Evolutionary conservation across 495 filamentous ascomycete species (phyloP), one percentile per base, ranked within the genome.

Genomic region (Entonaema liquescens): DNA sequence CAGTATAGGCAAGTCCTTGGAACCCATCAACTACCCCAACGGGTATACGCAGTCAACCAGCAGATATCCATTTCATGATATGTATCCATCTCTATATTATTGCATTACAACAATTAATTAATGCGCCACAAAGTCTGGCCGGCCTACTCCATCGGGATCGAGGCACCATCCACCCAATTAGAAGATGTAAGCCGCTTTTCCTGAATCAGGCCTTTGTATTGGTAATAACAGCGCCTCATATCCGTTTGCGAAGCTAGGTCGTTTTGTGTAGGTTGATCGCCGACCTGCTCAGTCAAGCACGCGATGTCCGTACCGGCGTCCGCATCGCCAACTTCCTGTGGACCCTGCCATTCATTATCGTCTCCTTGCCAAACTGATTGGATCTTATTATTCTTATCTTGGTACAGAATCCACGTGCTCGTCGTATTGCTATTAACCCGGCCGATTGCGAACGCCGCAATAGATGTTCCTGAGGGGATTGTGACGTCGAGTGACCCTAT

Each of bases 141-240:
- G 13, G 3, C 25, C 35, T 47, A 71, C 58, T 66, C 50, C 33
- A 62, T 62, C 8, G 62, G 62, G 23, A 71, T 66, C 25, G 49
- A 49, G 25, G 54, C 57, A 19, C 68, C 62, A 8, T 71, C 62
- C 28, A 62, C 31, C 68, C 68, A 71, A 5, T 23, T 65, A 19
- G 57, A 42, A 21, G 58, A 35, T n/a, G 62, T 53, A 15, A 67
- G 25, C 29, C 68, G 62, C 58, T 71, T 71, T 52, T 69, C 61
- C 28, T 19, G 50, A 26, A 73, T 68, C 21, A 21, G 17, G 47
- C 70, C 65, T 19, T 63, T 42, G 7, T 52, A 57, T 31, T 73
- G 70, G 56, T 69, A 73, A 33, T 69, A 73, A 54, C 70, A 73
- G 2, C 70, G 65, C 3, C 54, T 55, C 65, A 69, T 69, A 49